Base-by-base conservation (phyloP, 2,329 filamentous ascomycete genomes). In the Drechslerella stenobrocha region DNA sequence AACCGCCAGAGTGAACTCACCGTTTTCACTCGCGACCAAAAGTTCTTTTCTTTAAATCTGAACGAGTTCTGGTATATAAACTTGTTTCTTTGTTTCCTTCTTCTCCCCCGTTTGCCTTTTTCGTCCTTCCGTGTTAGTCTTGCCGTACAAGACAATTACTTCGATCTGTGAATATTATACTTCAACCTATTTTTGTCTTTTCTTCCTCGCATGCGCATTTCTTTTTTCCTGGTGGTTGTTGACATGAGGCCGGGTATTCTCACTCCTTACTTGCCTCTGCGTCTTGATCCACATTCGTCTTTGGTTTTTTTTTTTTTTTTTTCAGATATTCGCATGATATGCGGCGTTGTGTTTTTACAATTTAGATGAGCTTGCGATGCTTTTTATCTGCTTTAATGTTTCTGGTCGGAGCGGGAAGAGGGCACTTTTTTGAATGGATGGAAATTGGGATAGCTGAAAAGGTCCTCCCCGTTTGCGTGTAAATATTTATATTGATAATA, bases 41-140 rank as follows among this genome's bases (percentile, higher is more conserved):
- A 15, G 11, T 44, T 50, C 35, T 42, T 48, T 37, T 8, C 7
- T 52, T 48, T 32, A 71, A 71, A 63, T 74, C 70, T 71, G 61
- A 56, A 52, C 70, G 72, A 64, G 72, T 71, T 70, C 71, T 71
- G 70, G 69, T 70, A 70, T 72, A 70, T 65, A 65, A 70, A 71
- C 70, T 63, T 72, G 63, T 58, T 71, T 53, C 52, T 28, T 45
- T 55, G n/a, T n/a, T 52, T 71, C 51, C 50, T 70, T 70, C 70
- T 22, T 52, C 66, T 51, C 63, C 22, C 20, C 53, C 22, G 26
- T 34, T 45, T 32, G 11, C 18, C 34, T 24, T 13, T 23, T 45
- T 37, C 22, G n/a, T 5, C 18, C 22, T 42, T n/a, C 37, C n/a
- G 3, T 42, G 4, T 42, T 3, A 42, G 15, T 37, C 7, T 15